A percentile compares a stretch with the other conserved stretches of the same genome.
Evolutionary conservation across 2,329 filamentous ascomycete species (phyloP).

Genomic region (Aureobasidium sp.): DNA sequence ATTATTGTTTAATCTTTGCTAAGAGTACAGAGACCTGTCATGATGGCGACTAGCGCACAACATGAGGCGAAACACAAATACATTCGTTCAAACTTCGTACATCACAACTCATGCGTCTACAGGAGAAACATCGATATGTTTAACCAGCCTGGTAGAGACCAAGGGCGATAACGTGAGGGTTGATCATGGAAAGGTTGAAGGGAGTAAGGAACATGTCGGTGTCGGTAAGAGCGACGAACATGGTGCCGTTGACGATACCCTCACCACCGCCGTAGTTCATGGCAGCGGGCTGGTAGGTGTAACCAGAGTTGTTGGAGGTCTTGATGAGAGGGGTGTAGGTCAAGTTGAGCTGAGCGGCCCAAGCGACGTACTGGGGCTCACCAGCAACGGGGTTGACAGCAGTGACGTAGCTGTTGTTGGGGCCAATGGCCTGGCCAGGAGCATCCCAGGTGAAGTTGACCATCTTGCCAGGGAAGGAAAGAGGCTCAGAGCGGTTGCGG

Average conservation of each 20-base stretch:
- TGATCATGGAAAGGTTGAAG: slow-evolving; percentile 67
- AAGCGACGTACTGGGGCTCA: slow-evolving; percentile 59
- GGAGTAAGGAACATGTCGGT: slow-evolving; percentile 60
- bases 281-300: slow-evolving; percentile 65
- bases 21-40: slow-evolving; percentile 2
- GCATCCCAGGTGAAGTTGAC: slow-evolving; percentile 67
- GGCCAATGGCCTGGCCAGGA: slow-evolving; percentile 62
- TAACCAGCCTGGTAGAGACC: slow-evolving; percentile 52
- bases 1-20: slow-evolving; percentile 11
- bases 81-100: background rate
- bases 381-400: slow-evolving; percentile 42
- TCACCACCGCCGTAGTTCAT: slow-evolving; percentile 62
- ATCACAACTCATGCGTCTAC: background rate
- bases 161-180: slow-evolving; percentile 68
- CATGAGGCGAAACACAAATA: background rate
- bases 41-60: background rate
- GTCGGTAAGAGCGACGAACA: slow-evolving; percentile 73
- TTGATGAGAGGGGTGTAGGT: slow-evolving; percentile 53
- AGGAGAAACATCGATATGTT: slow-evolving; percentile 19
- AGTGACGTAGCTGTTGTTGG: slow-evolving; percentile 77
- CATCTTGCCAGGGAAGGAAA: slow-evolving; percentile 66
- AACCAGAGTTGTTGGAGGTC: slow-evolving; percentile 55
- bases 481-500: slow-evolving; percentile 61
- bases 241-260: slow-evolving; percentile 66
- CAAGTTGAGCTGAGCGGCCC: slow-evolving; percentile 63